Base-by-base conservation (phyloP, 1,139 yeast genomes). In the Blastobotrys malaysiensis region DNA sequence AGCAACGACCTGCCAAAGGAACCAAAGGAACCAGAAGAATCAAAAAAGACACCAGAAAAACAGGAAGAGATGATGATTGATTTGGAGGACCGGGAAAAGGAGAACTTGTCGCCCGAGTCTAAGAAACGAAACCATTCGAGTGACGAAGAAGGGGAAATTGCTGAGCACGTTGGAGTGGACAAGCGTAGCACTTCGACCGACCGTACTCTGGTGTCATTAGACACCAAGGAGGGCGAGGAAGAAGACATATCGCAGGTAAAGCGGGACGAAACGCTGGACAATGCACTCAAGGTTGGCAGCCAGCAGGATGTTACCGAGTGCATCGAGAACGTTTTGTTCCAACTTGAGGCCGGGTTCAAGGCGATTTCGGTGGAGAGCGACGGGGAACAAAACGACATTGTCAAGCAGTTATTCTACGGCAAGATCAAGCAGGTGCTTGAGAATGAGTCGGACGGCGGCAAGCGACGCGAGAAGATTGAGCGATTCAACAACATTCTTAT, bases 231-330 rank as follows among this genome's bases (percentile, higher is more conserved):
- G 36, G 51, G 53, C 49, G 22, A 51, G 46, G 19, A 44, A 19
- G 43, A 50, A n/a, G 45, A 19, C 5, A 13, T 14, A 1, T 16
- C 31, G 26, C 39, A 27, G 20, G 3, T 49, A 3, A 39, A 49
- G 22, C 22, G 14, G 13, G 46, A 45, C 13, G 52, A 21, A 48
- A 48, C 22, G 3, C 20, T 13, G 5, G 55, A 49, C 14, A 46
- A 43, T 19, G 49, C 43, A 19, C 44, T 47, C n/a, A 47, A 47
- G n/a, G 78, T 88, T 59, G 97, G 97, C 2, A 78, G 96, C 61
- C 99, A 93, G 68, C 99, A 93, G 68, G 99, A 93, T 73, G 98
- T 93, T 16, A 89, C 97, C 0, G 99, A 93, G 68, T 91, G 98
- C 70, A 90, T 93, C 64, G 96, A 91, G 55, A 93, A 93, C 69